Evolutionary conservation across 2,329 filamentous ascomycete genomes (phyloP), one percentile per base, ranked within the genome.

Genomic region (Akanthomyces uredinophilus): DNA sequence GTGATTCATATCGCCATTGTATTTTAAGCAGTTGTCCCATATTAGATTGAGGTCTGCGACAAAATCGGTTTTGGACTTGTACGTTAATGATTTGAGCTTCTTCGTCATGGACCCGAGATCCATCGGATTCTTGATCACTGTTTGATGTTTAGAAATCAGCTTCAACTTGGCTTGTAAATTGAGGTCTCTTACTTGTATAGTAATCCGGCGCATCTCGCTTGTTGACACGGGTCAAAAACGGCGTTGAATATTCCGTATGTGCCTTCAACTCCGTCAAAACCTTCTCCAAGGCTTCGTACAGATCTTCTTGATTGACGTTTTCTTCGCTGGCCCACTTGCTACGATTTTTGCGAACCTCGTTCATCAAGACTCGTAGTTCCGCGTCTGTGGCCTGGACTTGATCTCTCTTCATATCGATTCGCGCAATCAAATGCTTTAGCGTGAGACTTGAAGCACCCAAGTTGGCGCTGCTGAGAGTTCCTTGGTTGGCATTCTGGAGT

Each of bases 321-420:
- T 99, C 95, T 75, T 98, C 95, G 73, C 90, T 98, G 4, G 95
- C 94, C 95, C 95, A 99, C 77, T 99, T 99, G 76, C 94, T 98
- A 70, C 95, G 84, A 69, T 98, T 98, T 75, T 98, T 99, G 66
- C 95, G 87, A 20, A 99, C 95, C 75, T 99, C 95, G 69, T 95
- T 97, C 84, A 99, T 96, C 63, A 99, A 79, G 55, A 89, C 91
- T 64, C 95, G 87, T 64, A 99, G 81, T 72, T 99, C 94, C 27
- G 92, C 90, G 77, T 99, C 95, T 1, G 93, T 96, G 20, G 95
- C 94, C 72, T 88, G 86, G 58, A 99, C 94, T 78, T 91, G 87
- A 66, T 92, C 88, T 70, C 95, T 88, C 78, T 97, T 95, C 76
- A 91, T 86, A 74, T 99, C 95, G 71, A 99, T 97, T 62, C 93